Base-by-base conservation (phyloP, 2,329 filamentous ascomycete species). In the Xylariaceae sp. region DNA sequence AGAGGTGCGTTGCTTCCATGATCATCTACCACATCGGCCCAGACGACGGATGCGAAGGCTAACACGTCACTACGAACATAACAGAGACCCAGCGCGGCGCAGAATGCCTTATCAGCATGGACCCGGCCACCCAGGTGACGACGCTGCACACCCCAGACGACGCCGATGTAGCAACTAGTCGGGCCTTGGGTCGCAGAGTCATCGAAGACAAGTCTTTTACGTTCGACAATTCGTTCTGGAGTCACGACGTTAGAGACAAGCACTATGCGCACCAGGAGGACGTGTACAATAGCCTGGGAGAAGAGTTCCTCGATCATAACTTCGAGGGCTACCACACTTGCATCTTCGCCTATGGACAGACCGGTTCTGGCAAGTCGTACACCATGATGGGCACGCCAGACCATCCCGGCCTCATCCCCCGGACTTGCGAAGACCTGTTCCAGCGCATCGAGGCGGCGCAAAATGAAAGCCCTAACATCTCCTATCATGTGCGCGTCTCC, bases 261-360 rank as follows among this genome's bases (percentile, higher is more conserved):
- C 89, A 96, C 73, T 99, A 96, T 69, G 91, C 94, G 3, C 81
- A 87, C 58, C 94, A 99, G 70, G 89, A 91, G 65, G 89, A 96
- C 66, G 87, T 99, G 53, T 97, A 99, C 77, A 89, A 94, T 67
- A 88, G 87, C 56, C 80, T 99, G 29, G 94, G 94, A 53, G 91
- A 96, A 71, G 94, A 97, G 68, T 97, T 99, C 64, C 80, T 99
- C 59, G 94, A 99, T 72, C 94, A 99, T 79, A 99, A 99, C 74
- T 99, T 99, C 66, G 91, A 96, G 69, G 94, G 94, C 60, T 99
- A 99, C 75, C 92, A 99, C 73, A 99, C 94, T 0, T 99, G 94
- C 72, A 99, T 99, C 64, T 97, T 99, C 69, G 94, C 94, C 57
- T 97, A 99, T 67, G 94, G 94, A 8, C 94, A 99, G 76, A 99